Evolutionary conservation across 768 basidiomycete genomes (phyloP).

Genomic region (Saitozyma sp.): DNA sequence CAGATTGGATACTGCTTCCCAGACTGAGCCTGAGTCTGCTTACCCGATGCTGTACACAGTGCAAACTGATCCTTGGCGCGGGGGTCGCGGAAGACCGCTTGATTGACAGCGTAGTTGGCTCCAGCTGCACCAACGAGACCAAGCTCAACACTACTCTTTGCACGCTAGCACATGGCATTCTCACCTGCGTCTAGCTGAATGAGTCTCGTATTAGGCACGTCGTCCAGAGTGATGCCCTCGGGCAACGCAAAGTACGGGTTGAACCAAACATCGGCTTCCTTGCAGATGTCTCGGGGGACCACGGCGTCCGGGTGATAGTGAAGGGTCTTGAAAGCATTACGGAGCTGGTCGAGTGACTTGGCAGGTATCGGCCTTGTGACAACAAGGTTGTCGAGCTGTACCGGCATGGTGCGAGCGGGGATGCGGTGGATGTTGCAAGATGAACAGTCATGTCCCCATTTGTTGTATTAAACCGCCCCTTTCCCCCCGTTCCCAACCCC

Average conservation of each 20-base stretch:
- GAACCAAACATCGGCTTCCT: conserved; percentile 36
- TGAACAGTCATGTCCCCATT: no score
- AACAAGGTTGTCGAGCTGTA: no score
- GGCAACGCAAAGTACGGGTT: conserved; percentile 26
- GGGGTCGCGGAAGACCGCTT: conserved; percentile 18
- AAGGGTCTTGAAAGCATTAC: conserved; percentile 29
- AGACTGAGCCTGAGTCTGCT: no score
- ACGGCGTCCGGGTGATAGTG: conserved; percentile 16
- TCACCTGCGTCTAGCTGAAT: conserved; percentile 39
- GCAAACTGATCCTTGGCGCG: conserved; percentile 27
- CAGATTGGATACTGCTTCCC: background rate
- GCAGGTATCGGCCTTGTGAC: no score
- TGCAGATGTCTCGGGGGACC: conserved; percentile 9
- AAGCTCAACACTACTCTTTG: background rate
- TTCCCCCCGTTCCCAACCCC: no score
- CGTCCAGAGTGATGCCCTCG: conserved; percentile 17
- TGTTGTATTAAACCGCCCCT: no score
- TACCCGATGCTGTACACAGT: conserved; percentile 33
- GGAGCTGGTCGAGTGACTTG: no score
- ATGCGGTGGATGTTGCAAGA: no score
- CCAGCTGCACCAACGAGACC: conserved; percentile 23
- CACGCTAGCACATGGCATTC: conserved; percentile 5
- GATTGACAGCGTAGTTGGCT: conserved; percentile 27
- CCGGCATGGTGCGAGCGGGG: no score
- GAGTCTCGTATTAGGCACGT: conserved; percentile 29